Evolutionary conservation across 257 asterid genomes (phyloP), one percentile per base, ranked within the genome.

Genomic region (Solanum chaucha): DNA sequence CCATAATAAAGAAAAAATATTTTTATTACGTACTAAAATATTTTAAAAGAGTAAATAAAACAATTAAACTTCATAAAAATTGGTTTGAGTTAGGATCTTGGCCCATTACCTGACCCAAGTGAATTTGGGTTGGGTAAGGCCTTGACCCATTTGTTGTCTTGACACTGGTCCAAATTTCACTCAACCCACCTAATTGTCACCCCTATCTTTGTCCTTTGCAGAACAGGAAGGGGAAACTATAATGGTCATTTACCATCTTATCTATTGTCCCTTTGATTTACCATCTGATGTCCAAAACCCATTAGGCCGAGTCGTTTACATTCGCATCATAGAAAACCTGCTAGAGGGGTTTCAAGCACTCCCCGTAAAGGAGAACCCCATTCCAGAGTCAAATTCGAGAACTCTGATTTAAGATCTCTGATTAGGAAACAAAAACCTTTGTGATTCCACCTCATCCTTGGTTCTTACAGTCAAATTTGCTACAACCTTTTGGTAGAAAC

Each of bases 311-410:
- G 41, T 32, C 2, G 0, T 34, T 20, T 15, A 71, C 2, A 70
- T 70, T 15, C 13, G 0, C 77, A 0, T 15, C 0, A 3, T 2
- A 30, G 40, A 3, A 7, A 30, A 5, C 24, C 41, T 7, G 3
- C 40, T 70, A 15, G 35, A 30, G 24, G n/a, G 75, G 6, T 14
- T 68, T 68, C 4, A 6, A 35, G 10, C 2, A 2, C 41, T 71
- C 24, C 24, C 14, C 2, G 4, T 32, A 6, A 71, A 32, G 19
- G 24, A 30, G 7, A 3, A 70, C 2, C n/a, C 44, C 44, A 70
- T 7, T 68, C 11, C 3, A 68, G 7, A 30, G 41, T 15, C 24
- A 15, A 15, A 71, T 6, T 15, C 41, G 2, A 72, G 74, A 67
- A 1, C 20, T 67, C 35, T 26, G 0, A 68, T 28, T 8, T 70